phyloP scores from a whole-genome alignment of 1,284 basidiomycete species.

The Trichosporon sp. region DNA sequence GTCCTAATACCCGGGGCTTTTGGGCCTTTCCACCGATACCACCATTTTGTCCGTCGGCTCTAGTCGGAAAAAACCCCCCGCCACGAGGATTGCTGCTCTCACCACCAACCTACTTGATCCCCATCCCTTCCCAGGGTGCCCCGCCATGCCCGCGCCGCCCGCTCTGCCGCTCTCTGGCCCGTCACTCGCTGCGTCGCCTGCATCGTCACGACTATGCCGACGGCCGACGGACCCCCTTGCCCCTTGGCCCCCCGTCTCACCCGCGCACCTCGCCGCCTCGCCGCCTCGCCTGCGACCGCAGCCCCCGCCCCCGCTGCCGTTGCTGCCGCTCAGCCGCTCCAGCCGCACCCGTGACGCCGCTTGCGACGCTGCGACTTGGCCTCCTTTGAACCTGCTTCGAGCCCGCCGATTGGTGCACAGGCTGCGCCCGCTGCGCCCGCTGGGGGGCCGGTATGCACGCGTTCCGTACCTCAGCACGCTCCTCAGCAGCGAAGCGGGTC shows the following conservation, averaged over 20 bases:
- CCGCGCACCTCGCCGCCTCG: not conserved
- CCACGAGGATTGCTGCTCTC: not conserved
- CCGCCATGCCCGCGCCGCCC: not conserved
- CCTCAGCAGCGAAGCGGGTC: no score
- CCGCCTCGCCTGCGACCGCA: no score
- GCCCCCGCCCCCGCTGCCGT: no score
- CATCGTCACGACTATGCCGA: not conserved
- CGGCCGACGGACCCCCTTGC: conserved; percentile 3
- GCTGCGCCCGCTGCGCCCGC: not conserved
- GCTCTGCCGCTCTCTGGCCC: not conserved
- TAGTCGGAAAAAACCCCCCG: conserved; percentile 13
- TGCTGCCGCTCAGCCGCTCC: not conserved
- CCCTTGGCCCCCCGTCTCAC: not conserved
- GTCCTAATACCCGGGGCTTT: conserved; percentile 9
- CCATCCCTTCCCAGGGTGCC: not conserved
- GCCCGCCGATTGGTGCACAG: not conserved
- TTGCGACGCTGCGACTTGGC: not conserved
- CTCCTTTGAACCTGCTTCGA: not conserved
- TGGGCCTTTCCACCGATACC: conserved; percentile 6
- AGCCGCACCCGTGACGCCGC: not conserved
- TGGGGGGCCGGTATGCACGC: not conserved
- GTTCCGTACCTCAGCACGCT: not conserved
- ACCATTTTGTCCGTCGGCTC: conserved; percentile 20
- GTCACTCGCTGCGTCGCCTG: not conserved
- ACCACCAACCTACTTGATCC: not conserved